Evolutionary conservation across 116 monocot genomes (phyloP).

Genomic region (Cymodocea nodosa): DNA sequence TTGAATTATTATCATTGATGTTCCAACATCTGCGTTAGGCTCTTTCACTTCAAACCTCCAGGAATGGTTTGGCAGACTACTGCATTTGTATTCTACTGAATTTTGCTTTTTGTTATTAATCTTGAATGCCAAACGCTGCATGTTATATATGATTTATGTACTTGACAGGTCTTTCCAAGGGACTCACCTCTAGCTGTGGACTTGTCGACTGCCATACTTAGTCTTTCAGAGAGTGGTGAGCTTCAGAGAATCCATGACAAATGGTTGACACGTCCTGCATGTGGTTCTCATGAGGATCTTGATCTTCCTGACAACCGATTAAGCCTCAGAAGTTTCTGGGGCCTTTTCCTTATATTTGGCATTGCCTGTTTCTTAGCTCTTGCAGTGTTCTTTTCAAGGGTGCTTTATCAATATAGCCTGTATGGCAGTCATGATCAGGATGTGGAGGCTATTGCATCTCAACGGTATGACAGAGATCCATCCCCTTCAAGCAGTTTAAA

Average conservation of each 20-base stretch:
- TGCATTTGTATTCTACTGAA: too few relatives aligned
- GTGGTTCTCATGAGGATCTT: slow-evolving; percentile 6
- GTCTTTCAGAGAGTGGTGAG: slow-evolving; percentile 42
- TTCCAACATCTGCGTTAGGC: too few relatives aligned
- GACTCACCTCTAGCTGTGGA: slow-evolving; percentile 38
- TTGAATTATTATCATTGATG: too few relatives aligned
- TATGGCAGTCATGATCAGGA: slow-evolving; percentile 22
- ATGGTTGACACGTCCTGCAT: slow-evolving; percentile 25
- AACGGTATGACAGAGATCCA: slow-evolving; percentile 11
- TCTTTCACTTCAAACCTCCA: too few relatives aligned
- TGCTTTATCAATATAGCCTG: slow-evolving; percentile 47
- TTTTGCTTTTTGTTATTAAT: too few relatives aligned
- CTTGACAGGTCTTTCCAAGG: slow-evolving; percentile 30
- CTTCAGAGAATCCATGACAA: slow-evolving; percentile 53
- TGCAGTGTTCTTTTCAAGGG: slow-evolving; percentile 41
- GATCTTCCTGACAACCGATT: slow-evolving; percentile 21
- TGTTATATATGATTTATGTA: not conserved
- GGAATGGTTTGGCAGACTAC: too few relatives aligned
- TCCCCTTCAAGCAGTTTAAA: slow-evolving; percentile 23
- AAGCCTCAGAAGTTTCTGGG: slow-evolving; percentile 56
- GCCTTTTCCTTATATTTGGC: slow-evolving; percentile 80
- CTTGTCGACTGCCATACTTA: slow-evolving; percentile 41
- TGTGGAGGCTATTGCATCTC: not conserved
- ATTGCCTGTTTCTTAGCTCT: slow-evolving; percentile 44
- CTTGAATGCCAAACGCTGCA: too few relatives aligned